Conservation (phyloP, 495 filamentous ascomycete genomes). For the Trichoderma parareesei region DNA sequence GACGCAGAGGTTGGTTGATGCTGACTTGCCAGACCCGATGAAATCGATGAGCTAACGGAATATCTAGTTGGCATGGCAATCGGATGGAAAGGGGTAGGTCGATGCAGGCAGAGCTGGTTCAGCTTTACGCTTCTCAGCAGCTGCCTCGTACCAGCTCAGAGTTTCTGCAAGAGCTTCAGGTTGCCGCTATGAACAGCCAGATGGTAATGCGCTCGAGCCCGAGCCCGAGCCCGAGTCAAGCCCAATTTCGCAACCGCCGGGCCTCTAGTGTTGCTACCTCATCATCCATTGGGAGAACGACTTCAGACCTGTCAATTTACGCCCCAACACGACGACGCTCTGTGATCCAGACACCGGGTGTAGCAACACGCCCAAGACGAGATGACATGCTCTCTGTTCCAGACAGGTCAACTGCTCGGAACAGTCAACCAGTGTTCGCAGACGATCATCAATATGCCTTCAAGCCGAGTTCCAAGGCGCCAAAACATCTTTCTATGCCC, state of each 20-base stretch:
- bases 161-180: conserved; percentile 1
- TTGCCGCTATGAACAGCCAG: conserved; percentile 23
- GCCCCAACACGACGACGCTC: conserved; percentile 40
- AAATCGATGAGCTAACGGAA: not conserved
- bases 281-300: conserved; percentile 23
- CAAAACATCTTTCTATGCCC: conserved; percentile 27
- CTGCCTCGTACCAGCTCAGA: not conserved
- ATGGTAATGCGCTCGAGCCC: conserved; percentile 24
- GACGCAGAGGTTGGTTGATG: not conserved
- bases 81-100: not conserved
- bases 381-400: conserved; percentile 16
- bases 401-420: conserved; percentile 20
- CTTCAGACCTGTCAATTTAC: conserved; percentile 39
- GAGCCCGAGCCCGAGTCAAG: conserved; percentile 23
- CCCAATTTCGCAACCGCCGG: conserved; percentile 22
- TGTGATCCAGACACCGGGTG: conserved; percentile 37
- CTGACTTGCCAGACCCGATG: not conserved
- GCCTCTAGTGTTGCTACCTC: conserved; percentile 20
- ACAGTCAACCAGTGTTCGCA: conserved; percentile 25
- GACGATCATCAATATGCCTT: conserved; percentile 22
- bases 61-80: conserved; percentile 3
- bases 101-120: conserved; percentile 20
- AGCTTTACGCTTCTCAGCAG: conserved; percentile 20
- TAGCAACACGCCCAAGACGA: conserved; percentile 33
- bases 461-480: conserved; percentile 25